Conservation (phyloP, 176 grass and related monocot species). For the Musa itinerans region DNA sequence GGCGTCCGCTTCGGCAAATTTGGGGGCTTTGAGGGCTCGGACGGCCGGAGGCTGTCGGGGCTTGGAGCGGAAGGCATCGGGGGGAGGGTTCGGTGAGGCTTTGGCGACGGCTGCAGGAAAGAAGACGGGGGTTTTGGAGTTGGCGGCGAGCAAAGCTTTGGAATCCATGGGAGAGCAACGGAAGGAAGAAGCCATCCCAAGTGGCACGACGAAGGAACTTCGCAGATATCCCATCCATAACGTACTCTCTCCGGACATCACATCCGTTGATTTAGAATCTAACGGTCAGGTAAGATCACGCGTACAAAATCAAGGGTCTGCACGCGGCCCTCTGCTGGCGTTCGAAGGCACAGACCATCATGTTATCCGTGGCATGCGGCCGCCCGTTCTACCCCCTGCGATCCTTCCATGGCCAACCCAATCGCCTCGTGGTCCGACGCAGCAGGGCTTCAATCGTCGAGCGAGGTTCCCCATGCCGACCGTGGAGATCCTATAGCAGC, state of each 20-base stretch:
- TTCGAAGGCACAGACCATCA: neutral
- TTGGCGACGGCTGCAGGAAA: neutral
- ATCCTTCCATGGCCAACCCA: neutral
- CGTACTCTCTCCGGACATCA: no score
- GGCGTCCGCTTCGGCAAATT: slow-evolving; percentile 11
- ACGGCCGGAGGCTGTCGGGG: neutral
- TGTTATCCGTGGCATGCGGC: neutral
- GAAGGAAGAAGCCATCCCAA: no score
- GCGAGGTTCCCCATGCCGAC: neutral
- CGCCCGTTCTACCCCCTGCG: neutral
- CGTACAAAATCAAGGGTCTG: no score
- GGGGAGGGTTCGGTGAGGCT: neutral
- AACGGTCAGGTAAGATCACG: no score
- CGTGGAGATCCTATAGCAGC: neutral
- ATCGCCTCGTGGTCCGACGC: neutral
- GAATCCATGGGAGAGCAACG: neutral
- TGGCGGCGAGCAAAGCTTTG: neutral
- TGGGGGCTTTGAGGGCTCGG: neutral
- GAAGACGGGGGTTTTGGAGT: neutral
- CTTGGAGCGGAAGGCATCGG: neutral
- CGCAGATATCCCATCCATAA: no score
- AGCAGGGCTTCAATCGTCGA: neutral
- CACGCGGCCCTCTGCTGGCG: neutral
- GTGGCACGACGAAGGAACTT: no score
- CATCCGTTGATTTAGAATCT: no score